Base-by-base conservation (phyloP, 805 yeast species). In the Yarrowia osloensis region DNA sequence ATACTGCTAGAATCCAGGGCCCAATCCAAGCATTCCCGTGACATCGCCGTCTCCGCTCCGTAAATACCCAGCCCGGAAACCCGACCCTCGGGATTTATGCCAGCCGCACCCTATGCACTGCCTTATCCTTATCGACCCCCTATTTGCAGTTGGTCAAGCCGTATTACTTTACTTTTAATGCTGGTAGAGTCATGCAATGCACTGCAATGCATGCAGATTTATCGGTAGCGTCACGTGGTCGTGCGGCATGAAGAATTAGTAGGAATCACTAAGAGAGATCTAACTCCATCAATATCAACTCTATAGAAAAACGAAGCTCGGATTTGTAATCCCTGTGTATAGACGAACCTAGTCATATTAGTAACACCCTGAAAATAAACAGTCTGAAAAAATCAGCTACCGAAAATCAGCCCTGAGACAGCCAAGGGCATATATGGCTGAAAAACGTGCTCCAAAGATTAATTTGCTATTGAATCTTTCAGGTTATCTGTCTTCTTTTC, bases 51-150 rank as follows among this genome's bases (percentile, higher is more conserved):
- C 17, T 8, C 31, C 19, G 9, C 4, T 24, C 29, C 31, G 15
- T 7, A 11, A 28, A 24, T 46, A 46, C 26, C 33, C 54, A 28
- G 24, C 37, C 39, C 15, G 8, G 11, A 19, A 19, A 3, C 6
- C 13, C 15, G 7, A n/a, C n/a, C 54, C 24, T n/a, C 4, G 5
- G 15, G 17, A 21, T n/a, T 4, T 2, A 11, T 17, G n/a, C 7
- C 40, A 50, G 57, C 57, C 57, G 57, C 57, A 50, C 40, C 13
- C 11, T 12, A 19, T 50, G 57, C 57, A 50, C 57, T 50, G 57
- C 57, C 57, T 50, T 50, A 50, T 50, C 57, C 57, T 50, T 50
- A 50, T 50, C 57, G 57, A 50, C 28, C 57, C 57, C 57, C 42
- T 50, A 50, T 50, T 33, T 21, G 57, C 4, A 19, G 22, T 33